Evolutionary conservation across 2,329 filamentous ascomycete species (phyloP).

Genomic region (Biscogniauxia sp.): DNA sequence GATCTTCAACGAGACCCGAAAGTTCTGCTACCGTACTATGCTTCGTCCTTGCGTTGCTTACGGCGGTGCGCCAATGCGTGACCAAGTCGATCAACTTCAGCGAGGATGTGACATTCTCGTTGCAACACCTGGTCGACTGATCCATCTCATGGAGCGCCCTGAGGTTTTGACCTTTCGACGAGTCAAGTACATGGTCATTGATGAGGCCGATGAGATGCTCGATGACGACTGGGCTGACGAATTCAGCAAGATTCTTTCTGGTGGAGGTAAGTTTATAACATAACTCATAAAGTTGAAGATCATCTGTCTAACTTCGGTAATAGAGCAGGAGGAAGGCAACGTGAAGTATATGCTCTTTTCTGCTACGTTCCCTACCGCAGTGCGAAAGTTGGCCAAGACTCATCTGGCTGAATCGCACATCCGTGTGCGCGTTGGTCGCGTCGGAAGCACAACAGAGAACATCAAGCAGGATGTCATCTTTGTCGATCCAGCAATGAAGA

Average conservation of each 20-base stretch:
- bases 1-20: conserved; percentile 91
- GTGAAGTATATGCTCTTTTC: conserved; percentile 82
- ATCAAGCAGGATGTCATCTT: conserved; percentile 76
- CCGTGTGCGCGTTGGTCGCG: conserved; percentile 81
- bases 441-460: conserved; percentile 78
- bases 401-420: conserved; percentile 74
- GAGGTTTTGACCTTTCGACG: conserved; percentile 69
- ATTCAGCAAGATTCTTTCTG: conserved; percentile 72
- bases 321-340: conserved; percentile 71
- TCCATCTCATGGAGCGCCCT: conserved; percentile 76
- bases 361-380: conserved; percentile 83
- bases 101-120: conserved; percentile 89
- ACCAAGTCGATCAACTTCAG: conserved; percentile 70
- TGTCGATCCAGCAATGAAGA: conserved; percentile 66
- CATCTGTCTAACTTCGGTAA: conserved; percentile 28
- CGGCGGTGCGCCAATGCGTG: conserved; percentile 70
- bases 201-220: conserved; percentile 94
- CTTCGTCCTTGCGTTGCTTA: conserved; percentile 88
- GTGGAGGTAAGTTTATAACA: conserved; percentile 63
- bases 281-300: not conserved
- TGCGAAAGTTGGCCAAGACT: conserved; percentile 72
- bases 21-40: conserved; percentile 93
- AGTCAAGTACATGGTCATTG: conserved; percentile 78
- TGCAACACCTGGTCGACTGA: conserved; percentile 80
- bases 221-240: conserved; percentile 74